Base-by-base conservation (phyloP, 352 stramenopile species). In the Globisporangium heterothallicum region DNA sequence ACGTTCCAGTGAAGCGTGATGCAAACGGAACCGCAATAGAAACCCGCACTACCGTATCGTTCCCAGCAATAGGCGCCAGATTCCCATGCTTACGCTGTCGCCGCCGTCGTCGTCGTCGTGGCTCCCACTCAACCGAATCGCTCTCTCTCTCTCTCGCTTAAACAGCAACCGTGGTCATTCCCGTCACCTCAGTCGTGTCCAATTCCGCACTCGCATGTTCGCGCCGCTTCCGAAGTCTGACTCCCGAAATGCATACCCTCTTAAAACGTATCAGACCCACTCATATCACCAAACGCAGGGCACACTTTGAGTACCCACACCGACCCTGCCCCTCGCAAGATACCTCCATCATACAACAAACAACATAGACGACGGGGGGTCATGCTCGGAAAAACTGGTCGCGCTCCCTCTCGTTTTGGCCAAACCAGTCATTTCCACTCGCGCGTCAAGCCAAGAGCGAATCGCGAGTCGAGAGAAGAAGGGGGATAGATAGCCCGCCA, bases 391-490 rank as follows among this genome's bases (percentile, higher is more conserved):
- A 68, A 63, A 53, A 36, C 25, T 35, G 43, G 45, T 68, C 34
- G 58, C 40, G 21, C 45, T 24, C 18, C 8, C 42, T 24, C 5
- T 48, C 9, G 46, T 46, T 59, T 40, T 47, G 25, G 42, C 70
- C 71, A 63, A 60, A 68, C 70, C 70, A 78, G 61, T 78, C 73
- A 74, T 82, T 82, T 68, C 21, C 32, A 3, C 32, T 38, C 32
- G 32, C 32, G 32, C n/a, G 32, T 38, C 32, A 38, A 38, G 32
- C 12, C 48, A 26, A 40, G 29, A 49, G 42, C 43, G 21, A 25
- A 27, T 14, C 46, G 10, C 10, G 19, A 43, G 45, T 32, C 21
- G 8, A 44, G 21, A 16, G 47, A 55, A 51, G 21, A 44, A 59
- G 30, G 12, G 60, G 34, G 22, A 52, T 48, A 36, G 46, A 51